Base-by-base conservation (phyloP, 2,329 filamentous ascomycete species). In the Colletotrichum musae region DNA sequence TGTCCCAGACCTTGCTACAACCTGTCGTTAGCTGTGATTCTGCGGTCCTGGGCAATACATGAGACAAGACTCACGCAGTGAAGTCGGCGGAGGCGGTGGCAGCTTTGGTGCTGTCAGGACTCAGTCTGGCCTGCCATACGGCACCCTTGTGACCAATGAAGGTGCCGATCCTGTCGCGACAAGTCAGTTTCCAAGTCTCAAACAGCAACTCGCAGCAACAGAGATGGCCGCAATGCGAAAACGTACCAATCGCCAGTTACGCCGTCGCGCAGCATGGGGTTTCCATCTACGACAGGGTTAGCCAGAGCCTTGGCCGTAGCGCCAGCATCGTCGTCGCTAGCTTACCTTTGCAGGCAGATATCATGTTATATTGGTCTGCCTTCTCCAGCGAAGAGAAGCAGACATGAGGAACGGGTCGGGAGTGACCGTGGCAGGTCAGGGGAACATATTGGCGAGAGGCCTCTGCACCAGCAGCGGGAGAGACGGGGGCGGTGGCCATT, bases 141-240 rank as follows among this genome's bases (percentile, higher is more conserved):
- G 96, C 96, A 72, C 96, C 96, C 83, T 99, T 98, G 85, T 99
- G 96, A 48, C 96, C 96, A 76, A 99, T 92, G 79, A 98, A 98
- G 45, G 96, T 98, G 57, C 96, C 96, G 75, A 98, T 98, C 93
- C 94, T 97, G 79, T 91, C 89, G 58, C 91, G 59, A 91, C 71
- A 71, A 54, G 75, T 73, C 59, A 74, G 69, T 56, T 5, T 39
- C 56, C 15, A 26, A 54, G 45, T 41, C 26, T 36, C 32, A 10
- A 6, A 6, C 32, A 36, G 32, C 32, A 36, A 28, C 15, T 36
- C 32, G 32, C 32, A 36, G 32, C 32, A 36, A 28, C 15, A n/a
- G 10, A 15, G 45, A 48, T 9, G 18, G 45, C 6, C 16, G 16
- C 47, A 13, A 24, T 13, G 39, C 6, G 24, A 24, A 64, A 56